Percentiles rank a stretch among this genome's conserved stretches.
phyloP scores from a whole-genome alignment of 192 early-diverging fungal species.

The Rhizoclosmatium sp. region DNA sequence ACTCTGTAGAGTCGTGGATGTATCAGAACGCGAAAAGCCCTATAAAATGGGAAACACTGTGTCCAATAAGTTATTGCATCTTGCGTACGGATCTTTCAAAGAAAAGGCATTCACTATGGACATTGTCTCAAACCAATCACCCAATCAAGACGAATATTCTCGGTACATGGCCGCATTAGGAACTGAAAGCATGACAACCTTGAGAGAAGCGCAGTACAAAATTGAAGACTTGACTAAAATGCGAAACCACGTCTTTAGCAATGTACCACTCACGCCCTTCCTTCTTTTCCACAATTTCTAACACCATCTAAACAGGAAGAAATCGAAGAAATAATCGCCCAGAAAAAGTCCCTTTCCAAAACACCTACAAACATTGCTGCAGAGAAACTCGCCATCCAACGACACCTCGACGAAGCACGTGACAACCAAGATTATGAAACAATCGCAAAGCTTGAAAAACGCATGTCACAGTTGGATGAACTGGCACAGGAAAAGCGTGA shows the following conservation, averaged over 20 bases:
- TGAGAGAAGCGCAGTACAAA: not conserved
- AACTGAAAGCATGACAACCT: constrained; percentile 4
- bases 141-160: constrained; percentile 51
- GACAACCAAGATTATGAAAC: constrained; percentile 1
- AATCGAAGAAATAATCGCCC: constrained; percentile 30
- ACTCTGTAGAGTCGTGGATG: constrained; percentile 10
- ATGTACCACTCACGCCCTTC: not conserved
- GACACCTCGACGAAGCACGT: constrained; percentile 12
- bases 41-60: constrained; percentile 69
- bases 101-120: constrained; percentile 78
- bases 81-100: constrained; percentile 70
- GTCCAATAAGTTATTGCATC: constrained; percentile 70
- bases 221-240: not conserved
- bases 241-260: constrained; percentile 17
- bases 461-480: constrained; percentile 19
- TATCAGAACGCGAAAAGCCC: constrained; percentile 50
- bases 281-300: no score
- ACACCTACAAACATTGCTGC: constrained; percentile 29
- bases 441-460: constrained; percentile 2
- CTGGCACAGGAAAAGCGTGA: constrained; percentile 12
- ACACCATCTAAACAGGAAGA: constrained; percentile 18
- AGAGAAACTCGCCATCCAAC: constrained; percentile 23
- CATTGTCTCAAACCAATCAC: constrained; percentile 73
- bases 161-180: constrained; percentile 10
- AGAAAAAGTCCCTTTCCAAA: constrained; percentile 10